Conservation (phyloP, 768 basidiomycete genomes). For the Lactarius deliciosus region DNA sequence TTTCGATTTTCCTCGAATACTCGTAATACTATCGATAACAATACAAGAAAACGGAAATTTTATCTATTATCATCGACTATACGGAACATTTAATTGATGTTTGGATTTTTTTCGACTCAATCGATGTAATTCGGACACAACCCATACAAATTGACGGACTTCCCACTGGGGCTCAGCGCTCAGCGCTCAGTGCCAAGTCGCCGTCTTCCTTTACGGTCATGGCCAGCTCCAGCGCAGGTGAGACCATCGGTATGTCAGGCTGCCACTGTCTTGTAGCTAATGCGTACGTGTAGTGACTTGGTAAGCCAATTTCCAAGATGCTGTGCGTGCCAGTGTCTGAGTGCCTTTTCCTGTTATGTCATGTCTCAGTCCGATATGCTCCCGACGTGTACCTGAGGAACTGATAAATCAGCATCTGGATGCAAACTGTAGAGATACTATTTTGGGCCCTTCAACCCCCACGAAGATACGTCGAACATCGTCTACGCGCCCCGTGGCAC, state of each 20-base stretch:
- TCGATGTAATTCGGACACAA: too few species aligned
- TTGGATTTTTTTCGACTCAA: too few species aligned
- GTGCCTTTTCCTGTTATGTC: not conserved
- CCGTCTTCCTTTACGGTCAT: conserved; percentile 6
- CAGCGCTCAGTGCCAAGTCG: not conserved
- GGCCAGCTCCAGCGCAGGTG: conserved; percentile 19
- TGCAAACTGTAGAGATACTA: conserved; percentile 23
- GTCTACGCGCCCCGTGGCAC: conserved; percentile 16
- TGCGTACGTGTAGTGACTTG: conserved; percentile 16
- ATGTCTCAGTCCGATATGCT: conserved; percentile 23
- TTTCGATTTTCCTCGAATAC: too few species aligned
- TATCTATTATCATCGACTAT: too few species aligned
- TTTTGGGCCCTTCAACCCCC: conserved; percentile 12
- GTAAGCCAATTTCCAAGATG: conserved; percentile 4
- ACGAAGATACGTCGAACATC: conserved; percentile 6
- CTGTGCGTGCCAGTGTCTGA: not conserved
- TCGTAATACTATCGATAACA: too few species aligned
- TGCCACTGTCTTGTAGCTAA: not conserved
- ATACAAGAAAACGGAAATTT: too few species aligned
- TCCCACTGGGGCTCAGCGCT: too few species aligned
- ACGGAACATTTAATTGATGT: too few species aligned
- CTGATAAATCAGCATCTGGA: conserved; percentile 25
- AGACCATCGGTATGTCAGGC: not conserved
- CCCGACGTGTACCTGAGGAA: conserved; percentile 19
- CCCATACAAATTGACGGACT: too few species aligned